Conservation (phyloP, 305 asterid genomes). For the Coffea humblotiana region DNA sequence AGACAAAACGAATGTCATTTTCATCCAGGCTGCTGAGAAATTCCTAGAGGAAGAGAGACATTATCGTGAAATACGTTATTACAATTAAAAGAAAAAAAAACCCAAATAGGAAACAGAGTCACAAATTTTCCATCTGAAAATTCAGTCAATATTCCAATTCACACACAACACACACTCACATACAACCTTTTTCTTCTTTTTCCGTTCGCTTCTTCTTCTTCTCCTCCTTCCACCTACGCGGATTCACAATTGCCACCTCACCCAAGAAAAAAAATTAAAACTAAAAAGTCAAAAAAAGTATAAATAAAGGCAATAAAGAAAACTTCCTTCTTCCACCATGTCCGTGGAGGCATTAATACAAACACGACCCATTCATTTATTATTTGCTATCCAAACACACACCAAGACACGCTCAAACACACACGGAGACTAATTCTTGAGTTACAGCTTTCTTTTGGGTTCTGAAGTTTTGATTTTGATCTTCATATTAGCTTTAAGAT, state of each 20-base stretch:
- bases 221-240: constrained; percentile 49
- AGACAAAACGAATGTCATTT: constrained; percentile 33
- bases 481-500: neutral
- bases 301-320: neutral
- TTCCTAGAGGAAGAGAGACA: constrained; percentile 22
- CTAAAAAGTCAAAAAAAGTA: too few relatives aligned
- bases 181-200: constrained; percentile 11
- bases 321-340: neutral
- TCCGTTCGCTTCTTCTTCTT: constrained; percentile 12
- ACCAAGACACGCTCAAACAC: neutral
- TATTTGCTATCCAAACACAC: neutral
- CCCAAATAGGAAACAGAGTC: neutral
- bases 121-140: constrained; percentile 22
- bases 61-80: constrained; percentile 1
- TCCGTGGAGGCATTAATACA: neutral
- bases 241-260: constrained; percentile 31
- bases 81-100: neutral
- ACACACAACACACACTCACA: constrained; percentile 14
- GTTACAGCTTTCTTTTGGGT: neutral
- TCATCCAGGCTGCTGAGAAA: constrained; percentile 53
- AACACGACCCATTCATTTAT: neutral
- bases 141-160: constrained; percentile 40
- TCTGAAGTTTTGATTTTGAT: constrained; percentile 14
- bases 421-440: constrained; percentile 1
- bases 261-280: neutral